Percentiles rank a stretch among this genome's conserved stretches.
Evolutionary conservation across 257 asterid species (phyloP).

Genomic region (Solanum commersonii): DNA sequence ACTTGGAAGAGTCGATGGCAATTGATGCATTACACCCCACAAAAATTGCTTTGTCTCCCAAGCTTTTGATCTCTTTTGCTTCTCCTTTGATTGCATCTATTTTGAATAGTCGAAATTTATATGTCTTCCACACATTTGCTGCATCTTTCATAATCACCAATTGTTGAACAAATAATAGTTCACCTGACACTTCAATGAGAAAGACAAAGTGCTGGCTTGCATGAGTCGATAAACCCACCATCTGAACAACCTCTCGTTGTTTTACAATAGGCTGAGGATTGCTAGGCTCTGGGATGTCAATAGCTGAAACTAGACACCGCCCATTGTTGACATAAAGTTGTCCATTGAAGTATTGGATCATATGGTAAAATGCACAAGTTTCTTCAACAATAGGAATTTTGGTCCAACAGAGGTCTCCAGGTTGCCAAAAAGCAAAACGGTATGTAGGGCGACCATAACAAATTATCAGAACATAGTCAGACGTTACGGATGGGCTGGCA

Average conservation of each 20-base stretch:
- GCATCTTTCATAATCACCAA: neutral
- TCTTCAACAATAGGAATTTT: neutral
- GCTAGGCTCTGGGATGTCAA: neutral
- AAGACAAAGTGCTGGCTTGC: fast-evolving
- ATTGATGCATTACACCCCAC: neutral
- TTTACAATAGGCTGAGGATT: neutral
- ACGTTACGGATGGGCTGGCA: neutral
- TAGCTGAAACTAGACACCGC: neutral
- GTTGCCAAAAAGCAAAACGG: neutral
- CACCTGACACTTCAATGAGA: neutral
- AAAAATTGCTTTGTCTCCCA: neutral
- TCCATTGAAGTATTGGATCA: neutral
- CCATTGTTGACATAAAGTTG: neutral
- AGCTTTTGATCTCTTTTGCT: neutral
- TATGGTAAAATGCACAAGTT: neutral
- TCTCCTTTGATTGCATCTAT: neutral
- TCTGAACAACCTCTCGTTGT: neutral
- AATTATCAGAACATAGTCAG: neutral
- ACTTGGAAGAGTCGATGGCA: neutral
- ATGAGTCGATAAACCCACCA: neutral
- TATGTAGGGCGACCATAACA: neutral
- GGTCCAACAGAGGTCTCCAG: neutral
- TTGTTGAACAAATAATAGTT: neutral
- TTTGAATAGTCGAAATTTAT: neutral
- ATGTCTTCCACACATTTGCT: neutral